phyloP scores from a whole-genome alignment of 257 asterid genomes.

The Oldenlandia corymbosa region DNA sequence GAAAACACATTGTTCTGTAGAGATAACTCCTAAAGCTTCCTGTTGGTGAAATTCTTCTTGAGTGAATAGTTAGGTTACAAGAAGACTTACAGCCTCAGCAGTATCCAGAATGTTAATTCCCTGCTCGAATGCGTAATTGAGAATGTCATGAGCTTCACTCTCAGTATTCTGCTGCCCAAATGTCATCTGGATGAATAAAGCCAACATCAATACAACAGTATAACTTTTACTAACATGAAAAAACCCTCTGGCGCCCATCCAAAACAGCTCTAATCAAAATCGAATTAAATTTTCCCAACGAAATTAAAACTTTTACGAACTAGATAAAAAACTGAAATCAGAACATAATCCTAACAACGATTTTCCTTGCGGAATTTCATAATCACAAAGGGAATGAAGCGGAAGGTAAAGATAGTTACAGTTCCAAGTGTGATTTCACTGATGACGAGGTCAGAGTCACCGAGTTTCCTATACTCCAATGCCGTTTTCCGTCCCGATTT shows the following conservation, averaged over 20 bases:
- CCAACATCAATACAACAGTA: slow-evolving; percentile 10
- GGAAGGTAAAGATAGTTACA: slow-evolving; percentile 27
- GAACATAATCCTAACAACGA: neutral
- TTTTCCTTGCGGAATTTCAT: no score
- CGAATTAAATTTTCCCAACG: no score
- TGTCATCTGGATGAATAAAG: slow-evolving; percentile 54
- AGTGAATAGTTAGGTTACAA: neutral
- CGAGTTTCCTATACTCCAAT: slow-evolving; percentile 65
- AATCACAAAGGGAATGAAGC: neutral
- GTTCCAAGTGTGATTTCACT: slow-evolving; percentile 93
- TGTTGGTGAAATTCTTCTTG: neutral
- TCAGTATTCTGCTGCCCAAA: slow-evolving; percentile 92
- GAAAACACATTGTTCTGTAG: neutral
- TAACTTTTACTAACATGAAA: no score
- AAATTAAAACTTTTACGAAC: no score
- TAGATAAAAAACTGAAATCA: no score
- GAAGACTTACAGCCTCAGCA: slow-evolving; percentile 57
- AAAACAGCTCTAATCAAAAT: no score
- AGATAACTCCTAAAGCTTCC: neutral
- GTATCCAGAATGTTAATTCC: slow-evolving; percentile 82
- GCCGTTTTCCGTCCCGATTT: slow-evolving; percentile 28
- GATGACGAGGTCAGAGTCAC: slow-evolving; percentile 77
- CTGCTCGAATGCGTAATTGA: slow-evolving; percentile 65
- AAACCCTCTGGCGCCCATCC: no score
- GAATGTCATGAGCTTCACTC: slow-evolving; percentile 88